A percentile compares a stretch with the other conserved stretches of the same genome.
Conservation (phyloP, 1,284 basidiomycete genomes). For the Paramarasmius palmivorus region DNA sequence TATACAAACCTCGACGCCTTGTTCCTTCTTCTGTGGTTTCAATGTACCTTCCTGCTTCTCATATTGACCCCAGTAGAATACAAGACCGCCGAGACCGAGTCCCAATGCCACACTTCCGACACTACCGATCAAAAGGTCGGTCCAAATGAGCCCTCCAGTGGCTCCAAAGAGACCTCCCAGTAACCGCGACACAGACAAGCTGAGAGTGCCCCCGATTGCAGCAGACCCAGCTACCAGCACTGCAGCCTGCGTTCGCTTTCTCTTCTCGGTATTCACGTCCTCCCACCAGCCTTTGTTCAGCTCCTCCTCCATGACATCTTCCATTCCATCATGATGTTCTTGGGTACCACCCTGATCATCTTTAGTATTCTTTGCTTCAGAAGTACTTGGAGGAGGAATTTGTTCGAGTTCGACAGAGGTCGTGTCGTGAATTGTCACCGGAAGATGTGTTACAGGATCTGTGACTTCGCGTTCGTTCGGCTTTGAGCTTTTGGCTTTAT, state of each 20-base stretch:
- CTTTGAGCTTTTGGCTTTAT: background rate
- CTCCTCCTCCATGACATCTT: slow-evolving; percentile 25
- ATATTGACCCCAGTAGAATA: slow-evolving; percentile 5
- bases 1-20: slow-evolving; percentile 1
- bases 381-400: slow-evolving; percentile 26
- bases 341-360: slow-evolving; percentile 20
- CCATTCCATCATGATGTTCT: slow-evolving; percentile 23
- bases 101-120: slow-evolving; percentile 5
- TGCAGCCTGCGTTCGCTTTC: slow-evolving; percentile 28
- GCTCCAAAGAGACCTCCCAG: slow-evolving; percentile 20
- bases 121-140: slow-evolving; percentile 6
- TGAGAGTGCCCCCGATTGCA: slow-evolving; percentile 26
- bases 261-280: slow-evolving; percentile 27
- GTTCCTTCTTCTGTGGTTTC: background rate
- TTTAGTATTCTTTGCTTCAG: slow-evolving; percentile 15
- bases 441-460: slow-evolving; percentile 41
- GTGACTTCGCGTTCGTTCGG: slow-evolving; percentile 29
- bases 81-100: slow-evolving; percentile 2
- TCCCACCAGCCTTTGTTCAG: slow-evolving; percentile 32
- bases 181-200: slow-evolving; percentile 26
- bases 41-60: background rate
- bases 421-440: slow-evolving; percentile 34
- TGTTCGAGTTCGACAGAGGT: slow-evolving; percentile 34
- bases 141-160: slow-evolving; percentile 19
- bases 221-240: slow-evolving; percentile 30